phyloP scores from a whole-genome alignment of 1,284 basidiomycete species.

The Fomes fomentarius region DNA sequence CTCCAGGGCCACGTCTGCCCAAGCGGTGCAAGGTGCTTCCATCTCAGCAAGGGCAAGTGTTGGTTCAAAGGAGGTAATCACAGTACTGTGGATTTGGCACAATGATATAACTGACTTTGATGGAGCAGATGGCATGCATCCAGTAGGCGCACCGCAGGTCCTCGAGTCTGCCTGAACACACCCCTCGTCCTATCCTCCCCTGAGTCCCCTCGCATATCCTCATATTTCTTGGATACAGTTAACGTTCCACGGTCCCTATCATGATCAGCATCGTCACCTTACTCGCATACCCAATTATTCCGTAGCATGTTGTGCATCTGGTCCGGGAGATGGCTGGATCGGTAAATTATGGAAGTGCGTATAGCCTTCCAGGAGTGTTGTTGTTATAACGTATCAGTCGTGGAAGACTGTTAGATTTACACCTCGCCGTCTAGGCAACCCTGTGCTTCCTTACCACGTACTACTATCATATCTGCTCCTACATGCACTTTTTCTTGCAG shows the following conservation, averaged over 20 bases:
- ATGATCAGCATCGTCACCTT: neutral
- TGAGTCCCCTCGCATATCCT: neutral
- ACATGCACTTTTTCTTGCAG: too few relatives aligned
- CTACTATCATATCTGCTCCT: neutral
- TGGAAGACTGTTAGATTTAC: slow-evolving; percentile 6
- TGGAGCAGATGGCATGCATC: slow-evolving; percentile 28
- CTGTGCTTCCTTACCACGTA: neutral
- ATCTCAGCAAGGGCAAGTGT: slow-evolving; percentile 62
- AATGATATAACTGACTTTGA: neutral
- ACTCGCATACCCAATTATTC: slow-evolving; percentile 11
- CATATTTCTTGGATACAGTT: slow-evolving; percentile 15
- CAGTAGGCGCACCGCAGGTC: slow-evolving; percentile 1
- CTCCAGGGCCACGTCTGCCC: slow-evolving; percentile 73
- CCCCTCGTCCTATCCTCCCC: neutral
- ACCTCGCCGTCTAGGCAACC: slow-evolving; percentile 6
- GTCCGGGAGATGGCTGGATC: neutral
- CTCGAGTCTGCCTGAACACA: slow-evolving; percentile 10
- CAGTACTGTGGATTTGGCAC: too few relatives aligned
- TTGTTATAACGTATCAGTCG: slow-evolving; percentile 5
- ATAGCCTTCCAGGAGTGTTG: slow-evolving; percentile 10
- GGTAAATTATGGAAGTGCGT: slow-evolving; percentile 18
- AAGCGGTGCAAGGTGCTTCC: slow-evolving; percentile 61
- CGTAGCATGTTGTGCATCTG: slow-evolving; percentile 5
- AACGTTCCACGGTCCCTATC: slow-evolving; percentile 4
- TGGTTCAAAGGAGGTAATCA: slow-evolving; percentile 80